These are phyloP conservation scores for Naganishia onofrii DNA, from an alignment of 768 basidiomycete species.

Conservation along the genomic window DNA sequence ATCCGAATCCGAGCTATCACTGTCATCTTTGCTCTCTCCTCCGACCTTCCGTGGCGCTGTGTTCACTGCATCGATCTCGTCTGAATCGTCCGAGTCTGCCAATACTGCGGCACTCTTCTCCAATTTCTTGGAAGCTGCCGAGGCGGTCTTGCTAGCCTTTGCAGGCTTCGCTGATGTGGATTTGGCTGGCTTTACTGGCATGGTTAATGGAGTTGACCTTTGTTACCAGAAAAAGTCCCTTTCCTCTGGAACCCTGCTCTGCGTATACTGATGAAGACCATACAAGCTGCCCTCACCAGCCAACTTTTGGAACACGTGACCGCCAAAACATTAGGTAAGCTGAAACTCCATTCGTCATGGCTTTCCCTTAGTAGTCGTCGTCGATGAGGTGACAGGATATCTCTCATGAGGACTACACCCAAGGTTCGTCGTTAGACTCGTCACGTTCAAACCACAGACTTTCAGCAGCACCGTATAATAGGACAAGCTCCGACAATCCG, in stretches of 20 bases:
- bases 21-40: neutral
- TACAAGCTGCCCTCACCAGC: neutral
- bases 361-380: slow-evolving; percentile 4
- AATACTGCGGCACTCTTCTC: neutral
- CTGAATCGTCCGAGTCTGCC: slow-evolving; percentile 16
- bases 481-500: neutral
- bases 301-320: slow-evolving; percentile 27
- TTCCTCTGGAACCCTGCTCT: neutral
- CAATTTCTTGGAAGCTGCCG: neutral
- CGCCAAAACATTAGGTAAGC: neutral
- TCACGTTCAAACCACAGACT: no score
- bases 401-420: no score
- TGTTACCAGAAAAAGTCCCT: neutral
- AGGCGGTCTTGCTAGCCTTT: neutral
- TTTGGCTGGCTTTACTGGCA: neutral
- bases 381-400: no score
- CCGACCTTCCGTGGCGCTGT: neutral
- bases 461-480: no score
- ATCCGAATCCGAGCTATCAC: neutral
- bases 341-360: slow-evolving; percentile 11
- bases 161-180: neutral
- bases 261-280: neutral
- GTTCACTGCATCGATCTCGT: slow-evolving; percentile 10
- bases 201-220: neutral
- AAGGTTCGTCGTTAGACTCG: no score